phyloP scores from a whole-genome alignment of 805 yeast species.

The Zygosaccharomyces lentus region DNA sequence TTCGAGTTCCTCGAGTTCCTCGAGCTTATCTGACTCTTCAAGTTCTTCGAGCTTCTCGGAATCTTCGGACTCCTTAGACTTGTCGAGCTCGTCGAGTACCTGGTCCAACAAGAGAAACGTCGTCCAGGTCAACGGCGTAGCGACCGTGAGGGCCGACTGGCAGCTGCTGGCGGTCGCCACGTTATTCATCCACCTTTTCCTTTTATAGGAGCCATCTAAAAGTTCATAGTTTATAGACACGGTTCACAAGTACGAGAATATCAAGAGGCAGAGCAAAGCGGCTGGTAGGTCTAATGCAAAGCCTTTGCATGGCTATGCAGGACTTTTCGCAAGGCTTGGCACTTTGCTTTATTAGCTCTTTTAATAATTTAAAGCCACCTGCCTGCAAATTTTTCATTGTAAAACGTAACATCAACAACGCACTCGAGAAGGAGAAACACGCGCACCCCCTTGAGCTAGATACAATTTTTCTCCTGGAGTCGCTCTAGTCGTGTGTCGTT shows the following conservation, averaged over 20 bases:
- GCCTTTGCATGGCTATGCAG: neutral
- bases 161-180: neutral
- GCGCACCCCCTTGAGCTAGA: neutral
- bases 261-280: neutral
- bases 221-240: neutral
- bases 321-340: neutral
- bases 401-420: neutral
- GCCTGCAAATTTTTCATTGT: neutral
- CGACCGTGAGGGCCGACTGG: neutral
- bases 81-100: neutral
- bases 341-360: neutral
- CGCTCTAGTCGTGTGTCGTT: neutral
- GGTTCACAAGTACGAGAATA: neutral
- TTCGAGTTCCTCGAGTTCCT: neutral
- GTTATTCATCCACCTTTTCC: neutral
- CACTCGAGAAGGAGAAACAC: neutral
- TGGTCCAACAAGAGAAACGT: neutral
- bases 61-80: neutral
- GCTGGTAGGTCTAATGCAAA: neutral
- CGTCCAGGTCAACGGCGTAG: neutral
- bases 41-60: neutral
- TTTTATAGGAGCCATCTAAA: neutral
- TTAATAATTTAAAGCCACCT: neutral
- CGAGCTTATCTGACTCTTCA: neutral
- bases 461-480: neutral